Percentiles rank a stretch among this genome's conserved stretches.
These are phyloP conservation scores for Micromonas commoda DNA, from an alignment of 139 green algal genomes.

Conservation along the genomic window DNA sequence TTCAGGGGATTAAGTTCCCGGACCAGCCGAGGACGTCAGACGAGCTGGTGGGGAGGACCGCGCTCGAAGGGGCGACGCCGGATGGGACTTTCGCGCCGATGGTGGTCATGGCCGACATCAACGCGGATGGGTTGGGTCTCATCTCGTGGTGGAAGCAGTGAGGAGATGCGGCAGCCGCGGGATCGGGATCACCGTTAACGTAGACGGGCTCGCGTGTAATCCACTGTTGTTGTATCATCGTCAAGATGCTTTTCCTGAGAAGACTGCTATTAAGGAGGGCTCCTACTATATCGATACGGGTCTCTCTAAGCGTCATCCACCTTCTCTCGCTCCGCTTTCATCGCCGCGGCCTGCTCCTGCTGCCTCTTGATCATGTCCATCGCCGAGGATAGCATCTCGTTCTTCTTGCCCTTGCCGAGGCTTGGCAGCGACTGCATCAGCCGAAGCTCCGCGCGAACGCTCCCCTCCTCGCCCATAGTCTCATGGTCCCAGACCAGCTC, in stretches of 20 bases:
- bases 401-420: neutral
- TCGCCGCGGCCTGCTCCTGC: neutral
- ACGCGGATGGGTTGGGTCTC: constrained; percentile 63
- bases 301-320: neutral
- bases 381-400: neutral
- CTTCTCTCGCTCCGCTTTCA: neutral
- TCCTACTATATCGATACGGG: too few species aligned
- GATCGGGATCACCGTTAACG: too few species aligned
- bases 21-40: constrained; percentile 20
- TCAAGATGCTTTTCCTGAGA: too few species aligned
- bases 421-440: neutral
- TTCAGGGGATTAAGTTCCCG: constrained; percentile 26
- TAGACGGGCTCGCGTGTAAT: too few species aligned
- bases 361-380: neutral
- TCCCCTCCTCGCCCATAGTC: neutral
- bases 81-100: constrained; percentile 24
- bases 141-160: constrained; percentile 68
- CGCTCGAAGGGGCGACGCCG: neutral
- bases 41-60: neutral
- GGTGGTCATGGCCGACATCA: constrained; percentile 53
- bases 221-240: too few species aligned
- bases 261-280: too few species aligned
- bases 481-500: neutral
- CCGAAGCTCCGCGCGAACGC: neutral
- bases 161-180: too few species aligned